These are phyloP conservation scores for Candida gorgasii DNA, from an alignment of 805 yeast species.

Conservation along the genomic window DNA sequence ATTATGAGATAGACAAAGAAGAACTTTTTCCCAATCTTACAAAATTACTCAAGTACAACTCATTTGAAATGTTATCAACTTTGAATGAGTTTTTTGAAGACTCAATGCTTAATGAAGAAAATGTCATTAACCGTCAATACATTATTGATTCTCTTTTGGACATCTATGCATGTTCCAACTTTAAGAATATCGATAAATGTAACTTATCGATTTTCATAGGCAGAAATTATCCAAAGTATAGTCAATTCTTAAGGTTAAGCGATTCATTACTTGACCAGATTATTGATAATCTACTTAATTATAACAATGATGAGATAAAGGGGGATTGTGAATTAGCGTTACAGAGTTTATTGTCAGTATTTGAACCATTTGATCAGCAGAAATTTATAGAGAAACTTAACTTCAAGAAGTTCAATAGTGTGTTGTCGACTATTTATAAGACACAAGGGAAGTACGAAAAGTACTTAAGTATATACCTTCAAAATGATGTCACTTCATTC, in stretches of 20 bases:
- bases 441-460: conserved; percentile 47
- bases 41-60: conserved; percentile 53
- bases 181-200: conserved; percentile 26
- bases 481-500: conserved; percentile 16
- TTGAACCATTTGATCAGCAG: conserved; percentile 57
- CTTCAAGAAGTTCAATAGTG: conserved; percentile 57
- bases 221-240: conserved; percentile 78
- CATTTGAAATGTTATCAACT: conserved; percentile 62
- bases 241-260: conserved; percentile 75
- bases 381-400: conserved; percentile 51
- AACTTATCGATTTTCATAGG: conserved; percentile 70
- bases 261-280: conserved; percentile 55
- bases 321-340: conserved; percentile 76
- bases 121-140: conserved; percentile 66
- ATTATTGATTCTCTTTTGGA: conserved; percentile 72
- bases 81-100: conserved; percentile 87
- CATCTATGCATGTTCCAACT: conserved; percentile 42
- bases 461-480: conserved; percentile 15
- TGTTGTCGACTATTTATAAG: conserved; percentile 57
- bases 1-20: conserved; percentile 2
- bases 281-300: conserved; percentile 51
- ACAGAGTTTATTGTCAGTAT: conserved; percentile 66
- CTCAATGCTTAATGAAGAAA: conserved; percentile 59
- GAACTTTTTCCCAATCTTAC: conserved; percentile 73
- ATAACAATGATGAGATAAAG: conserved; percentile 30